Evolutionary conservation across 306 rosid species (phyloP).

Genomic region (Lathyrus sativus): DNA sequence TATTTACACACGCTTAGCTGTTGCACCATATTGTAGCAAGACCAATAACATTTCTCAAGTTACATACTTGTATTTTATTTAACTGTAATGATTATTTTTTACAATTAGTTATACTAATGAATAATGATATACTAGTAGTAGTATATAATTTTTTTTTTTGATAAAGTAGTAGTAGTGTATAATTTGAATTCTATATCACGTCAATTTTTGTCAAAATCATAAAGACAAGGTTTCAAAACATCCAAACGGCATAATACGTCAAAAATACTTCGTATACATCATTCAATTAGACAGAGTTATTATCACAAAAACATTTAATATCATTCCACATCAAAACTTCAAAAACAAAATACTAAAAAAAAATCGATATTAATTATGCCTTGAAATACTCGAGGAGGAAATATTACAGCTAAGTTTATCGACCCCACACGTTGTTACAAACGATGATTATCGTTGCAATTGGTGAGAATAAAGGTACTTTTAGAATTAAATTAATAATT

Average conservation of each 20-base stretch:
- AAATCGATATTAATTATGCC: conserved; percentile 2
- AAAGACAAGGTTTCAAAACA: conserved; percentile 23
- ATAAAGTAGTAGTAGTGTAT: too few species aligned
- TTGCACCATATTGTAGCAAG: too few species aligned
- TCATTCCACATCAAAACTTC: neutral
- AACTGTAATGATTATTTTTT: too few species aligned
- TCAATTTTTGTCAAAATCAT: conserved; percentile 28
- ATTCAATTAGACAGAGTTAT: neutral
- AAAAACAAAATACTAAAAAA: neutral
- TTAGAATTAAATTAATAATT: conserved; percentile 11
- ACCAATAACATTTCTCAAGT: too few species aligned
- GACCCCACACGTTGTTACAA: neutral
- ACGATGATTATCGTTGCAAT: conserved; percentile 13
- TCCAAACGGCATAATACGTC: conserved; percentile 32
- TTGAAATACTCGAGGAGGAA: neutral
- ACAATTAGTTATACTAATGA: too few species aligned
- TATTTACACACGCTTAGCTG: too few species aligned
- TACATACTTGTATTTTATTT: too few species aligned
- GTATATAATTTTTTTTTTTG: too few species aligned
- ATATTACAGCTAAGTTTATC: neutral
- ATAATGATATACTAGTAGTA: too few species aligned
- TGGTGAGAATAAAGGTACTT: neutral
- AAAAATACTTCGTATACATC: conserved; percentile 17
- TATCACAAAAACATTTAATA: conserved; percentile 24
- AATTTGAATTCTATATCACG: neutral